Percentiles rank a stretch among this genome's conserved stretches.
Evolutionary conservation across 805 yeast genomes (phyloP).

Genomic region (Pichia californica): DNA sequence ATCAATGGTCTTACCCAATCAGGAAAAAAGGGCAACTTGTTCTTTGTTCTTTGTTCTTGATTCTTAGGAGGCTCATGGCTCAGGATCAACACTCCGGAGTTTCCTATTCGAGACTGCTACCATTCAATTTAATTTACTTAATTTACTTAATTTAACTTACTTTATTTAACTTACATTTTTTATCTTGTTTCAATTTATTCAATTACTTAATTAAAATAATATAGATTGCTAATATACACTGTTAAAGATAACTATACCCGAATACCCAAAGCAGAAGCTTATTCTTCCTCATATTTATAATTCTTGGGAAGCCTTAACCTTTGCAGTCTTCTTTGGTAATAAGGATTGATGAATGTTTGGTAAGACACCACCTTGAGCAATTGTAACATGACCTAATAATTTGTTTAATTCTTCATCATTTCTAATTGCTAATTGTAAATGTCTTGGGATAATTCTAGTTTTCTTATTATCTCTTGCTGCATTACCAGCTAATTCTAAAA

Average conservation of each 20-base stretch:
- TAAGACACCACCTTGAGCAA: conserved; percentile 98
- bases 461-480: conserved; percentile 99
- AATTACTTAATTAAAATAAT: neutral
- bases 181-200: no score
- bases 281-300: conserved; percentile 31
- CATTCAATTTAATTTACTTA: no score
- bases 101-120: no score
- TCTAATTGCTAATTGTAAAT: conserved; percentile 96
- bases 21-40: no score
- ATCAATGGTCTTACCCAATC: no score
- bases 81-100: no score
- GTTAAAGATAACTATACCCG: conserved; percentile 8
- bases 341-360: conserved; percentile 95
- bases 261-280: conserved; percentile 6
- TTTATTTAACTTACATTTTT: no score
- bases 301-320: conserved; percentile 53
- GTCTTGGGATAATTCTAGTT: conserved; percentile 98
- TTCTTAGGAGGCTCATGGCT: no score
- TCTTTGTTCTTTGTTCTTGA: no score
- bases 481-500: conserved; percentile 96
- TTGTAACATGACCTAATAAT: conserved; percentile 85
- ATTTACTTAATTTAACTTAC: no score
- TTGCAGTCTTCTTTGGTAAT: conserved; percentile 57
- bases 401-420: conserved; percentile 98
- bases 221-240: conserved; percentile 10